Evolutionary conservation across 2,329 filamentous ascomycete species (phyloP).

Genomic region (Apiospora aurea): DNA sequence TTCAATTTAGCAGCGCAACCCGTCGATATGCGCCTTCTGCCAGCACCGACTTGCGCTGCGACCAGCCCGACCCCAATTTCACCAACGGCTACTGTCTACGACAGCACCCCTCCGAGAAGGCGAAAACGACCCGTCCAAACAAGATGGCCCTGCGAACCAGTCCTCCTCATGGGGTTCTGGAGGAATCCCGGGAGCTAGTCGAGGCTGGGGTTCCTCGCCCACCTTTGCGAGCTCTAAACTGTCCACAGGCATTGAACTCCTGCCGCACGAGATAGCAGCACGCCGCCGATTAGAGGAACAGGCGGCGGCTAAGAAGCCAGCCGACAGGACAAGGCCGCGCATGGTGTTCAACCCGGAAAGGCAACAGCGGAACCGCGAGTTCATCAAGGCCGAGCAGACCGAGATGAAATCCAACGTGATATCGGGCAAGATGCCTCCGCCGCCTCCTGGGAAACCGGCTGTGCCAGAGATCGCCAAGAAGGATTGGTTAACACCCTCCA

Average conservation of each 20-base stretch:
- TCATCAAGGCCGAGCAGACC: background rate
- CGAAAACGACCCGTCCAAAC: background rate
- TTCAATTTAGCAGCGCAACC: constrained; percentile 35
- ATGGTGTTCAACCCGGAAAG: background rate
- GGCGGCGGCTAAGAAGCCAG: background rate
- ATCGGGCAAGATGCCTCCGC: background rate
- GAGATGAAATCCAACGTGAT: background rate
- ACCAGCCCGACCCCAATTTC: constrained; percentile 29
- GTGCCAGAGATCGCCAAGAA: background rate
- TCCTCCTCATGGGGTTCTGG: background rate
- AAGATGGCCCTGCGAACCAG: background rate
- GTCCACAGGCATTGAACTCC: background rate
- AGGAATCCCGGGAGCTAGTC: background rate
- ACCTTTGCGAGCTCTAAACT: background rate
- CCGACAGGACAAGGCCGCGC: background rate
- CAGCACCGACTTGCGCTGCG: constrained; percentile 36
- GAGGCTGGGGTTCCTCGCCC: constrained; percentile 20
- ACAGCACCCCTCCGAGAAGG: constrained; percentile 29
- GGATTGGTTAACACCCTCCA: background rate
- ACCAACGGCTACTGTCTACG: constrained; percentile 30
- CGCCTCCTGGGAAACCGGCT: background rate
- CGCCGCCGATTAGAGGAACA: constrained; percentile 24
- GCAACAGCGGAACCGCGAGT: background rate
- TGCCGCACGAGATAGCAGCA: constrained; percentile 28
- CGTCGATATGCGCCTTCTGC: constrained; percentile 42